Conservation (phyloP, 352 stramenopile species). For the Phytopythium oedochilum region DNA sequence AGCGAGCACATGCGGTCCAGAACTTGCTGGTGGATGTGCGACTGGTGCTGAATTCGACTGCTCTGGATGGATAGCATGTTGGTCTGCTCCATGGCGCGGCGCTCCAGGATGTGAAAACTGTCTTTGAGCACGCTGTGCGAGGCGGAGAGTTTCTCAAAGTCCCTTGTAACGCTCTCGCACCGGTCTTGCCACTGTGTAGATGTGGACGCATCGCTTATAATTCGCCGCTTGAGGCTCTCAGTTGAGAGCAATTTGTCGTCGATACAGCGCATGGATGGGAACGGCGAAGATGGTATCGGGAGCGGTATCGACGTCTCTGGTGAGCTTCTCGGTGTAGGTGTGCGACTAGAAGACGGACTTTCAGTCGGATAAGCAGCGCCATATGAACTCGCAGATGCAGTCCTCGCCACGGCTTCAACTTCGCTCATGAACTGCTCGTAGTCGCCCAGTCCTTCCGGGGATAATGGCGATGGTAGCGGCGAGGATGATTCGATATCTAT, state of each 20-base stretch:
- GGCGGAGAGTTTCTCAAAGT: constrained; percentile 21
- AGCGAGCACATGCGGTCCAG: constrained; percentile 42
- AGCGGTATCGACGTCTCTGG: background rate
- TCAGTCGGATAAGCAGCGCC: background rate
- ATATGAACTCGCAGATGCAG: background rate
- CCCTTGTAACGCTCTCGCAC: constrained; percentile 16
- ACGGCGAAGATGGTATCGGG: background rate
- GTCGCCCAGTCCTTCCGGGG: background rate
- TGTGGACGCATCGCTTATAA: constrained; percentile 9
- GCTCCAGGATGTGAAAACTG: constrained; percentile 48
- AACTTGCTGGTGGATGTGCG: constrained; percentile 54
- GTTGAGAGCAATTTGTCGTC: constrained; percentile 2
- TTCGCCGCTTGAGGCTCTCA: background rate
- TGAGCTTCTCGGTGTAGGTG: background rate
- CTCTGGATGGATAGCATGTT: constrained; percentile 67
- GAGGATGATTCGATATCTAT: background rate
- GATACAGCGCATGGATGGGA: background rate
- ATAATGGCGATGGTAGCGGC: background rate
- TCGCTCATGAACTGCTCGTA: constrained; percentile 3
- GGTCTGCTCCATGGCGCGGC: constrained; percentile 57
- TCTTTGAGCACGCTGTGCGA: constrained; percentile 36
- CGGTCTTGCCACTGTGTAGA: constrained; percentile 19
- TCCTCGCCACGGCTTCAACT: background rate
- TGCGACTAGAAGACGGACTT: background rate
- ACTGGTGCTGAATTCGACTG: constrained; percentile 37